Evolutionary conservation across 441 rosid species (phyloP), one percentile per base, ranked within the genome.

Genomic region (Omphalea diandra): DNA sequence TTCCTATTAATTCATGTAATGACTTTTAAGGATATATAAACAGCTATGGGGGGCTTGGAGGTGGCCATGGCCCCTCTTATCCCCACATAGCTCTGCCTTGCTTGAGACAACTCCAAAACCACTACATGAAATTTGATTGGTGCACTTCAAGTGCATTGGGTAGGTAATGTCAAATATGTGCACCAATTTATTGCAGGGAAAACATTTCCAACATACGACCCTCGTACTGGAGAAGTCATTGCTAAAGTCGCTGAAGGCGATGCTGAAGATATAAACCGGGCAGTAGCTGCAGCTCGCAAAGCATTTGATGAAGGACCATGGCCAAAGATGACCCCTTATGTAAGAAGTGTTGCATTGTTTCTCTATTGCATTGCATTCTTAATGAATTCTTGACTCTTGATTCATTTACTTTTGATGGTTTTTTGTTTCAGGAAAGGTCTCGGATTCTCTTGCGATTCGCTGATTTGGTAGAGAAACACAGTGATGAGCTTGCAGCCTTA

Each of bases 281-380:
- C 91, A 15, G 96, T 90, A 7, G 73, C 79, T 4, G 87, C 93
- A 40, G 96, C 96, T 67, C 89, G 89, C 62, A 84, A 83, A 69
- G 90, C 96, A 6, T 89, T 89, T 69, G 91, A 89, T 55, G 86
- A 86, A 55, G 93, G 96, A 38, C 96, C 93, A 1, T 89, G 96
- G 93, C 90, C 93, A 0, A 87, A 74, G 75, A 90, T 90, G 90
- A 69, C 84, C 22, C 59, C 96, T 64, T 90, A 89, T 69, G 96
- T 89, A 69, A 38, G 69, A 43, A 70, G 2, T 53, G 35, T 8
- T 56, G n/a, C 41, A 36, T 70, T 41, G 6, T 20, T 32, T 40
- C 12, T 50, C 10, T 38, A 7, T 22, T 41, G 17, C 32, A 53
- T 67, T 50, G 12, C 46, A 26, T 36, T 63, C 20, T 33, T 4